Evolutionary conservation across 2,329 filamentous ascomycete genomes (phyloP).

Genomic region (Cylindrodendrum hubeiense): DNA sequence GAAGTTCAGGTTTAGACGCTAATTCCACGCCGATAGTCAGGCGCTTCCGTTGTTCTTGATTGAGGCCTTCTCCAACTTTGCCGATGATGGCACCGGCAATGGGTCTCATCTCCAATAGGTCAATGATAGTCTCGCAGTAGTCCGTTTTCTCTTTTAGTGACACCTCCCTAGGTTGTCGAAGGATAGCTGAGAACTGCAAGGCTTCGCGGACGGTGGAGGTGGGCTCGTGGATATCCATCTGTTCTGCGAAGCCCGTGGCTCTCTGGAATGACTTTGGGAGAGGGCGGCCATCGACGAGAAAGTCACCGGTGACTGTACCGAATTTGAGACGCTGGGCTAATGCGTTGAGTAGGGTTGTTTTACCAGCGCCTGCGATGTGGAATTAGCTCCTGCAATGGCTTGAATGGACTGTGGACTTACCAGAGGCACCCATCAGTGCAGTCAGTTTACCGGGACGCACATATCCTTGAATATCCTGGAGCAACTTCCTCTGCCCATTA

Average conservation of each 20-base stretch:
- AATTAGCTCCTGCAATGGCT: background rate
- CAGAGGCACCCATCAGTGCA: conserved; percentile 77
- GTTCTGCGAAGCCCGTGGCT: conserved; percentile 78
- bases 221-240: conserved; percentile 76
- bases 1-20: conserved; percentile 68
- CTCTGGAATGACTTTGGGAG: conserved; percentile 83
- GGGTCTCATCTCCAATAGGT: conserved; percentile 75
- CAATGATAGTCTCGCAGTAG: conserved; percentile 77
- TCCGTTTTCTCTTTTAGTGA: conserved; percentile 72
- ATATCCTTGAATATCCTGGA: conserved; percentile 85
- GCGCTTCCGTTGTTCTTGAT: conserved; percentile 69
- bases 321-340: conserved; percentile 81
- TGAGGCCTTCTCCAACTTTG: conserved; percentile 68
- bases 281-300: conserved; percentile 81
- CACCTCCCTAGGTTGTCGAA: conserved; percentile 71
- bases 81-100: conserved; percentile 76
- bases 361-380: conserved; percentile 63
- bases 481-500: conserved; percentile 73
- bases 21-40: conserved; percentile 69
- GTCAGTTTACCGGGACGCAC: conserved; percentile 86
- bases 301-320: conserved; percentile 81
- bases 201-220: conserved; percentile 76
- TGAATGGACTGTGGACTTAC: conserved; percentile 35
- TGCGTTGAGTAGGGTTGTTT: conserved; percentile 81
- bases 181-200: conserved; percentile 73